Conservation (phyloP, 2,329 filamentous ascomycete genomes). For the Talaromyces sp. region DNA sequence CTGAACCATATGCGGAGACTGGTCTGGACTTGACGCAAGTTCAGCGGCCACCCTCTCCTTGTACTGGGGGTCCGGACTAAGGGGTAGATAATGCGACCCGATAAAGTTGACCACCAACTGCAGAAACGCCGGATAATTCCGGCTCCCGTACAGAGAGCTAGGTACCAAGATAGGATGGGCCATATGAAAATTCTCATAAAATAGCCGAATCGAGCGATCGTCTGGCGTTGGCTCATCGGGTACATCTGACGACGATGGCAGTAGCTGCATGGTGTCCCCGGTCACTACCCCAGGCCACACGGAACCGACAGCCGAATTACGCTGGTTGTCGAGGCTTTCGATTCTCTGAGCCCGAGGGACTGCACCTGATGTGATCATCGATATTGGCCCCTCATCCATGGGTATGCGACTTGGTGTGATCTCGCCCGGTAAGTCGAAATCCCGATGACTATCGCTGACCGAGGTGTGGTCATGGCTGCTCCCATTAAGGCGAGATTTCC, state of each 20-base stretch:
- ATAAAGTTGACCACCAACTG: slow-evolving; percentile 45
- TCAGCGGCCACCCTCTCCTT: slow-evolving; percentile 23
- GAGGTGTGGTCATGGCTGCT: slow-evolving; percentile 4
- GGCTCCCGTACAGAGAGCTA: slow-evolving; percentile 29
- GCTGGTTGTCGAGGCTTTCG: not conserved
- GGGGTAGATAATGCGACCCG: slow-evolving; percentile 46
- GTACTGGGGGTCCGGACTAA: slow-evolving; percentile 17
- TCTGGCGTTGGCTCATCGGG: slow-evolving; percentile 13
- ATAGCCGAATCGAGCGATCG: slow-evolving; percentile 40
- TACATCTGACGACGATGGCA: not conserved
- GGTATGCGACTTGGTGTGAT: not conserved
- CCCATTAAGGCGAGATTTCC: slow-evolving; percentile 22
- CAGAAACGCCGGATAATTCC: slow-evolving; percentile 41
- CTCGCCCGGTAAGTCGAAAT: not conserved
- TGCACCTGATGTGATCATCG: not conserved
- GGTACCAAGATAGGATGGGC: slow-evolving; percentile 53
- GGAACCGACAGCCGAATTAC: not conserved
- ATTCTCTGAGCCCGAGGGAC: not conserved
- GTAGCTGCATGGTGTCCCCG: not conserved
- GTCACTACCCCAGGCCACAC: not conserved
- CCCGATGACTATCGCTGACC: not conserved
- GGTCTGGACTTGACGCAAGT: slow-evolving; percentile 18
- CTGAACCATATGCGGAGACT: slow-evolving; percentile 32
- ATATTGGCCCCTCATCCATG: not conserved
- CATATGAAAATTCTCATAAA: slow-evolving; percentile 49